A percentile compares a stretch with the other conserved stretches of the same genome.
phyloP scores from a whole-genome alignment of 345 rosid species.

The Eucalyptus lansdowneana region DNA sequence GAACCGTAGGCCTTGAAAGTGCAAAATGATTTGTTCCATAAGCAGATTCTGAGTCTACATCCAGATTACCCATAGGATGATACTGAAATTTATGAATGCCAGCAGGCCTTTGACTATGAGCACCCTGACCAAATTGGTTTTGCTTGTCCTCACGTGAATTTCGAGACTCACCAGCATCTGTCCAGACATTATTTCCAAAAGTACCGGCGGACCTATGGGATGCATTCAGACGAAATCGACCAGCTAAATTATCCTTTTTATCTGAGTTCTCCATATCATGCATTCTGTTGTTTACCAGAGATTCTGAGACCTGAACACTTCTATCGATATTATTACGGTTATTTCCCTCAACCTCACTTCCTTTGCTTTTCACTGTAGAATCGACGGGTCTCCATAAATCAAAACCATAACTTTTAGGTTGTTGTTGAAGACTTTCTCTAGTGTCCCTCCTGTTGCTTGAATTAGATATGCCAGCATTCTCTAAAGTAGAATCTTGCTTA shows the following conservation, averaged over 20 bases:
- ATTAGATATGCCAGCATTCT: constrained; percentile 13
- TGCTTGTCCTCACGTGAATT: constrained; percentile 31
- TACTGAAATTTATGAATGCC: constrained; percentile 65
- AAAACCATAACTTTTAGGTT: constrained; percentile 11
- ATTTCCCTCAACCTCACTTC: constrained; percentile 6
- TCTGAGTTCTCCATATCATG: constrained; percentile 9
- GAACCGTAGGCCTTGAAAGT: constrained; percentile 11
- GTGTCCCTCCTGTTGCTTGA: constrained; percentile 11
- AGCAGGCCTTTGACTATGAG: constrained; percentile 29
- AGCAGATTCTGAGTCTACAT: constrained; percentile 32
- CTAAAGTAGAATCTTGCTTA: constrained; percentile 21
- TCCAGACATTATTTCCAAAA: constrained; percentile 24
- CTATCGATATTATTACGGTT: constrained; percentile 6
- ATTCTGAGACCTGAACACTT: constrained; percentile 30
- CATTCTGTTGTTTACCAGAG: constrained; percentile 24
- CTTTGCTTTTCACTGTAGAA: constrained; percentile 15
- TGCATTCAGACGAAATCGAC: constrained; percentile 18
- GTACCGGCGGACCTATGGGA: constrained; percentile 12
- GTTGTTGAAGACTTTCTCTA: constrained; percentile 23
- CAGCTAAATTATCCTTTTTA: constrained; percentile 18
- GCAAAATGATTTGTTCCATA: constrained; percentile 16
- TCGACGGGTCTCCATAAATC: constrained; percentile 37
- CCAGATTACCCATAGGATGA: constrained; percentile 92
- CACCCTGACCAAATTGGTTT: constrained; percentile 23
- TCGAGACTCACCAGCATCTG: constrained; percentile 28